Conservation (phyloP, 2,329 filamentous ascomycete species). For the Lachnum nothofagi region DNA sequence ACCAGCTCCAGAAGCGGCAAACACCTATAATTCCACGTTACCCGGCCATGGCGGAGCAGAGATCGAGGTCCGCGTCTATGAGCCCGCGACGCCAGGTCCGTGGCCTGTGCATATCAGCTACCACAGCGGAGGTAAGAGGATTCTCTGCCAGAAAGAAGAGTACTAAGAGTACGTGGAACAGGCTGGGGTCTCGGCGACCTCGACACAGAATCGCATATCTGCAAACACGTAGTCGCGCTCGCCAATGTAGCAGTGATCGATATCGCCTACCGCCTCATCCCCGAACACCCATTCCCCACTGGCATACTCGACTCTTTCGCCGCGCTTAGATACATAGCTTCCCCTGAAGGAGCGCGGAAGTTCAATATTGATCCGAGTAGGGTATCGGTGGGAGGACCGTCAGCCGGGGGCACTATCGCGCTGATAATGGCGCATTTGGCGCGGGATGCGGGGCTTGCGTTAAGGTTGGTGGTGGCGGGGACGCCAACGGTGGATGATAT, state of each 20-base stretch:
- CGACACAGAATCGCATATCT: constrained; percentile 46
- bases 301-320: constrained; percentile 44
- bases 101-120: constrained; percentile 47
- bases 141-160: not conserved
- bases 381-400: constrained; percentile 43
- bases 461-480: constrained; percentile 37
- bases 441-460: constrained; percentile 32
- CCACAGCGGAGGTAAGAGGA: constrained; percentile 39
- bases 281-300: constrained; percentile 46
- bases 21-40: constrained; percentile 37
- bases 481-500: constrained; percentile 55
- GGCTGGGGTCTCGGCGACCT: constrained; percentile 47
- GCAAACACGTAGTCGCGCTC: constrained; percentile 42
- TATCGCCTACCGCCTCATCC: constrained; percentile 48
- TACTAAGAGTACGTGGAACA: not conserved
- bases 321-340: constrained; percentile 30
- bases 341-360: not conserved
- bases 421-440: constrained; percentile 38
- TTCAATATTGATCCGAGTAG: constrained; percentile 38
- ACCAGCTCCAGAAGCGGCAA: constrained; percentile 33
- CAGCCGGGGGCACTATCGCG: constrained; percentile 41
- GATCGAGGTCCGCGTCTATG: constrained; percentile 41
- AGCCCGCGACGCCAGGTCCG: constrained; percentile 37
- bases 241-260: constrained; percentile 44
- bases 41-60: constrained; percentile 32